Evolutionary conservation across 768 basidiomycete genomes (phyloP).

Genomic region (Trametes maxima): DNA sequence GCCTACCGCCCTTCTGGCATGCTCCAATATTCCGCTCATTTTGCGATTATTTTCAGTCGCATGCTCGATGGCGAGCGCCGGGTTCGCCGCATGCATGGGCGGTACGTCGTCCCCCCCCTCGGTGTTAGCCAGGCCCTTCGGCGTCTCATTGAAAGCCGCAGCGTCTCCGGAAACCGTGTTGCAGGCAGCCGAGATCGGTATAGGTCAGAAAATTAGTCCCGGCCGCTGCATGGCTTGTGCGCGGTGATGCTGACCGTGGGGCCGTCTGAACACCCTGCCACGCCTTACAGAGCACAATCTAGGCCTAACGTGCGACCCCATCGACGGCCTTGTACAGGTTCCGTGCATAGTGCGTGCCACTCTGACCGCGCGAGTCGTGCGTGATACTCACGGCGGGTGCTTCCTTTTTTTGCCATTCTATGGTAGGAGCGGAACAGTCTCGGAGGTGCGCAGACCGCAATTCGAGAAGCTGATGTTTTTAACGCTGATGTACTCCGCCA

Average conservation of each 20-base stretch:
- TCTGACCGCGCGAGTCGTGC: constrained; percentile 7
- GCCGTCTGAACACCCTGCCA: not conserved
- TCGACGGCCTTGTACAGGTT: constrained; percentile 91
- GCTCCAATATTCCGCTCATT: constrained; percentile 3
- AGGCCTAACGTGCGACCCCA: constrained; percentile 92
- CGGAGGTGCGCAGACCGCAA: constrained; percentile 55
- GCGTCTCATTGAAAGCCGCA: constrained; percentile 29
- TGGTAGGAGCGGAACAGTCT: constrained; percentile 80
- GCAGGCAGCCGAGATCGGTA: constrained; percentile 87
- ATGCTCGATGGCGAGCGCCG: constrained; percentile 94
- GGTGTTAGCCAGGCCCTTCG: not conserved
- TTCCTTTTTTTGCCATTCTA: not conserved
- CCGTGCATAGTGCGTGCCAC: constrained; percentile 83
- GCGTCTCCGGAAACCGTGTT: constrained; percentile 77
- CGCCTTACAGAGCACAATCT: constrained; percentile 69
- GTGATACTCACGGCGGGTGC: not conserved
- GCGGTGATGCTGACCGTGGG: constrained; percentile 8
- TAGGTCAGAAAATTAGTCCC: constrained; percentile 51
- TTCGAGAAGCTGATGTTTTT: not conserved
- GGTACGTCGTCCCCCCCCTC: constrained; percentile 42
- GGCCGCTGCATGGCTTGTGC: not conserved
- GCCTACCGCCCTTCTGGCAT: not conserved
- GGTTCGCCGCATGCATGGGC: constrained; percentile 94
- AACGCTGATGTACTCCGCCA: not conserved
- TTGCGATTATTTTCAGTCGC: constrained; percentile 56